Evolutionary conservation across 140 eudicot genomes (phyloP), one percentile per base, ranked within the genome.

Genomic region (Flaveria floridana): DNA sequence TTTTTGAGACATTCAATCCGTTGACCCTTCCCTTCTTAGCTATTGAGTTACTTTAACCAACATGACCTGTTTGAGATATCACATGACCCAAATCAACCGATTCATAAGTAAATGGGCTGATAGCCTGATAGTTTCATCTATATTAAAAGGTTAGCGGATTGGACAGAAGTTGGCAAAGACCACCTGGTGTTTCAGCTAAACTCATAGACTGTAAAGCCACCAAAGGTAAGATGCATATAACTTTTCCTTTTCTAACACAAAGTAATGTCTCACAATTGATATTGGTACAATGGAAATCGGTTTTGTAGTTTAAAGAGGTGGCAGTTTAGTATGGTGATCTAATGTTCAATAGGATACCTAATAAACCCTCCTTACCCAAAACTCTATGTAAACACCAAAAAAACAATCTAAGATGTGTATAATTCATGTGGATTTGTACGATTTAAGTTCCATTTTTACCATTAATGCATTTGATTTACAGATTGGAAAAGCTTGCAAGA

Each of bases 81-180:
- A 11, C 39, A 5, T 46, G 21, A 44, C 19, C 55, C 55, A 8
- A 10, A 41, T 66, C 16, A 6, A 67, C 56, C n/a, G 13, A 44
- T 41, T 41, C 44, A 67, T 67, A 20, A 12, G 14, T 67, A 19
- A 67, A 42, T 44, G 57, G 56, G 20, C 72, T 44, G 6, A 67
- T 44, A 18, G 12, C 2, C 72, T 44, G 6, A 67, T 44, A 18
- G 12, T 5, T 67, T 6, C 30, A 42, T 18, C 15, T 41, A 50
- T 56, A 13, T 56, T 26, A 51, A 62, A 76, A 93, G 97, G 95
- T 94, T 37, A 80, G 93, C 75, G 99, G 99, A 76, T 80, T 95
- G 84, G 99, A 95, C 77, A 88, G 99, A 89, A 95, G 99, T 64
- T 95, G 99, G 99, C 96, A 95, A 76, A 91, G 80, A 68, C 99